Evolutionary conservation across 345 rosid genomes (phyloP).

Genomic region (Lepidium didymum): DNA sequence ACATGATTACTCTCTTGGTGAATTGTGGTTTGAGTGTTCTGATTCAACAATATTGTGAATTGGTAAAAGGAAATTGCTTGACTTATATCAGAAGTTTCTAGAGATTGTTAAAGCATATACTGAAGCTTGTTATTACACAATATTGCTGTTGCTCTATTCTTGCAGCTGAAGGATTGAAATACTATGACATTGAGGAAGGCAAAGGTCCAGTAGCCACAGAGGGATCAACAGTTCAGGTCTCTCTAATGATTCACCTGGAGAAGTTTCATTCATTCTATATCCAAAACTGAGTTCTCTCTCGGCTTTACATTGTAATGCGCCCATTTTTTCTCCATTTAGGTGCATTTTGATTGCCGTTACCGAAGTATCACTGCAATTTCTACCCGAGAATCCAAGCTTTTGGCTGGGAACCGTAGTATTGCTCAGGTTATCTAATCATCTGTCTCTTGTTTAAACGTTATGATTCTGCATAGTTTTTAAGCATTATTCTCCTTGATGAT

Average conservation of each 20-base stretch:
- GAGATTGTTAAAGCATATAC: neutral
- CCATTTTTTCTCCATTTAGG: conserved; percentile 29
- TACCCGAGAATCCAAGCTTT: conserved; percentile 84
- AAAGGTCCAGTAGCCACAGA: conserved; percentile 69
- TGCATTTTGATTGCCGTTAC: conserved; percentile 80
- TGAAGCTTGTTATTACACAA: neutral
- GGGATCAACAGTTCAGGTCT: conserved; percentile 75
- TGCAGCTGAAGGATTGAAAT: conserved; percentile 77
- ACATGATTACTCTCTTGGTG: neutral
- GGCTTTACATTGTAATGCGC: neutral
- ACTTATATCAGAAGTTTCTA: neutral
- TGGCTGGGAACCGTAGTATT: conserved; percentile 84
- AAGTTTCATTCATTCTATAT: neutral
- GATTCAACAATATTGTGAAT: neutral
- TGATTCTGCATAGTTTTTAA: neutral
- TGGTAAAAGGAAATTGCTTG: neutral
- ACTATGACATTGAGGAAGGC: conserved; percentile 74
- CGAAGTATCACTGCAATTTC: conserved; percentile 71
- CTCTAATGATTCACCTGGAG: neutral
- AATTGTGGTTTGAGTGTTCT: neutral
- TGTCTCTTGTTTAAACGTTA: neutral
- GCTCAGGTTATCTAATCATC: conserved; percentile 49
- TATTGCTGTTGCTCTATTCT: conserved; percentile 6
- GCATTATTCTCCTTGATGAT: neutral
- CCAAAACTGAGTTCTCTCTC: neutral